A percentile compares a stretch with the other conserved stretches of the same genome.
phyloP scores from a whole-genome alignment of 441 rosid genomes.

The Adansonia gregorii region DNA sequence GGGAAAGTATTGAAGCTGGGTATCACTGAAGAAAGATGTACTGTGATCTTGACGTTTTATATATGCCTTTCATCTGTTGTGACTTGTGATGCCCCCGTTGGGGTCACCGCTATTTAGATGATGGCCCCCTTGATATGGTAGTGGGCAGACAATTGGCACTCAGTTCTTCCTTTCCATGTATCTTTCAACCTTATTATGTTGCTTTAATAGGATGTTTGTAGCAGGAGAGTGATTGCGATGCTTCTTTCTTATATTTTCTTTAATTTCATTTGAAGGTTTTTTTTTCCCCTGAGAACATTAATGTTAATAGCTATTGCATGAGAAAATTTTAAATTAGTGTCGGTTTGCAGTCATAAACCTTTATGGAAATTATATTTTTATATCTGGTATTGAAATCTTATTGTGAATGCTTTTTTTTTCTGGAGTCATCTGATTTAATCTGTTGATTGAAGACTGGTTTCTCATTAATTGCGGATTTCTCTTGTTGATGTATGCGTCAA shows the following conservation, averaged over 20 bases:
- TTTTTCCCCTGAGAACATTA: conserved; percentile 36
- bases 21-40: background rate
- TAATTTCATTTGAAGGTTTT: conserved; percentile 34
- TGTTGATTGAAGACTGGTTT: background rate
- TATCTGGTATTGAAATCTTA: conserved; percentile 37
- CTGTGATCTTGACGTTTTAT: background rate
- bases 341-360: conserved; percentile 40
- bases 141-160: conserved; percentile 36
- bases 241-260: conserved; percentile 22
- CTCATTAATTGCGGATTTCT: background rate
- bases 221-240: conserved; percentile 59
- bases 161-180: conserved; percentile 29
- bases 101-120: conserved; percentile 25
- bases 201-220: conserved; percentile 50
- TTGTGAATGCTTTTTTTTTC: background rate
- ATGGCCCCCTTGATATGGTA: conserved; percentile 32
- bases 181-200: conserved; percentile 34
- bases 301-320: conserved; percentile 57
- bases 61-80: conserved; percentile 9
- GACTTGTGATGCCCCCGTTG: conserved; percentile 16
- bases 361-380: conserved; percentile 34
- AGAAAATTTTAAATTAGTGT: conserved; percentile 46
- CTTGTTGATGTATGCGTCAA: background rate
- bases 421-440: background rate
- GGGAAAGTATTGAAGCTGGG: background rate